Evolutionary conservation across 73 alveolate genomes (phyloP), one percentile per base, ranked within the genome.

Genomic region (Symbiodinium pilosum): DNA sequence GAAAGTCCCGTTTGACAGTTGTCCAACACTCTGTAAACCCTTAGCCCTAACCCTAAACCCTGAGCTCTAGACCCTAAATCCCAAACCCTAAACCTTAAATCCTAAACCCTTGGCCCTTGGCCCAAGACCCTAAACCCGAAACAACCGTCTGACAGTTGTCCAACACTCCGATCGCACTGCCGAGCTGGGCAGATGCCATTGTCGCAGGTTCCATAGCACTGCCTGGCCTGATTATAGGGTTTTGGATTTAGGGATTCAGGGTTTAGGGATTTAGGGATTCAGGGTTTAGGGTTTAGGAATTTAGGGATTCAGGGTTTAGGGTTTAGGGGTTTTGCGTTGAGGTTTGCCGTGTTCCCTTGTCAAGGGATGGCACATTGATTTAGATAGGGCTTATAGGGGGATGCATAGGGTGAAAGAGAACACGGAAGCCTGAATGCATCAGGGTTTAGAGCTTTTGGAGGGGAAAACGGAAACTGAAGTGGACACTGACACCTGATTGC

Each of bases 91-190:
- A 47, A 47, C 59, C 59, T 14, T 47, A 47, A 47, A 47, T 14
- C 59, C 59, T 47, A 47, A 14, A 47, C 59, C 59, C 59, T 47
- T 9, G 59, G 14, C 59, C 59, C 59, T 47, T 9, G 14, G 14
- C 59, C 59, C 59, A 9, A 47, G 14, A 47, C 59, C 59, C 59
- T 47, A 14, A 47, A 47, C 59, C 59, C 59, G 6, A 47, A 47
- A 47, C 59, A 47, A 9, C 59, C 42, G 44, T 30, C 43, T n/a
- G 85, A 42, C 38, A 91, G 97, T 64, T 91, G 51, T 75, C 87
- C 89, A 91, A 91, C 97, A 91, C 97, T 18, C 97, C 97, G 11
- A 40, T 91, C 39, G 97, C 89, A 2, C 42, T 91, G 97, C 97
- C 97, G 39, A 83, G 81, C 44, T 71, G 77, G 36, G 97, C 97